phyloP scores from a whole-genome alignment of 441 rosid genomes.

The Euphorbia schlechtendalii region DNA sequence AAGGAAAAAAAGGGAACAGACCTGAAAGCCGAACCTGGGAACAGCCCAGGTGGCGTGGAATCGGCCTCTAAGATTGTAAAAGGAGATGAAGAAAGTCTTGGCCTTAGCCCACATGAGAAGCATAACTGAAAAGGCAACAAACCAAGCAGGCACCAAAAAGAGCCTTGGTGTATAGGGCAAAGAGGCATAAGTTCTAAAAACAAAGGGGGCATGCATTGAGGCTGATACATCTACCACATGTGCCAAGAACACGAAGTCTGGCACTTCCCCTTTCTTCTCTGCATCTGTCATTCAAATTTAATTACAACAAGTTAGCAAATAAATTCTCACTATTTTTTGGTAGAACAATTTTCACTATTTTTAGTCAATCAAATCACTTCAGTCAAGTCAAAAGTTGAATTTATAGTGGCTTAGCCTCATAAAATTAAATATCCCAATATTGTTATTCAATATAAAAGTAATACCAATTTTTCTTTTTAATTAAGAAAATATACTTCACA shows the following conservation, averaged over 20 bases:
- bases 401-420: too few species aligned
- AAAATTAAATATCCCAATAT: too few species aligned
- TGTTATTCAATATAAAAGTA: too few species aligned
- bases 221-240: slow-evolving; percentile 73
- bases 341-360: too few species aligned
- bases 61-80: slow-evolving; percentile 58
- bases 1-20: slow-evolving; percentile 3
- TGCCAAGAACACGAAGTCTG: slow-evolving; percentile 92
- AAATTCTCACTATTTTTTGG: too few species aligned
- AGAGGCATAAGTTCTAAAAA: slow-evolving; percentile 50
- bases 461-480: too few species aligned
- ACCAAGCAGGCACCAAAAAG: slow-evolving; percentile 46
- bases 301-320: too few species aligned
- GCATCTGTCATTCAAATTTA: too few species aligned
- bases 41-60: slow-evolving; percentile 76
- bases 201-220: slow-evolving; percentile 62
- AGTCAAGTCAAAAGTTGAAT: too few species aligned
- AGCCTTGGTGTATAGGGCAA: slow-evolving; percentile 38
- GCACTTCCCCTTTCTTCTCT: slow-evolving; percentile 35
- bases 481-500: too few species aligned
- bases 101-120: slow-evolving; percentile 70
- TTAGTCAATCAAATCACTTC: too few species aligned
- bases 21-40: slow-evolving; percentile 89
- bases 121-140: slow-evolving; percentile 38
- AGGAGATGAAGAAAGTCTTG: slow-evolving; percentile 47